Conservation (phyloP, 768 basidiomycete genomes). For the Chiua virens region DNA sequence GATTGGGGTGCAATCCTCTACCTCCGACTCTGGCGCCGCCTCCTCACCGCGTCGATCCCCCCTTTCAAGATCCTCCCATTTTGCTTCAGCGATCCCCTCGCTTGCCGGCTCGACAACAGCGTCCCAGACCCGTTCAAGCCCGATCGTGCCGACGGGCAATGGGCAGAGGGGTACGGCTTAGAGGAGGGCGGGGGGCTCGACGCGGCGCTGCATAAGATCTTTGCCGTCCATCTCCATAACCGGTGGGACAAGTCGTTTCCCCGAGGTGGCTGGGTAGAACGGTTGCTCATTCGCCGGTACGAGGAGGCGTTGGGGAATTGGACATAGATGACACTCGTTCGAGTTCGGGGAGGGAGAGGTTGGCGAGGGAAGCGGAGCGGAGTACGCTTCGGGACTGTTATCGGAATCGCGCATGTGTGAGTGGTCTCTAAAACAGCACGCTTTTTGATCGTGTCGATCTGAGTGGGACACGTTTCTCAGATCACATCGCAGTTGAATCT, state of each 20-base stretch:
- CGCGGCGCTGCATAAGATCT: constrained; percentile 63
- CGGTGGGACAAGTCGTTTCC: constrained; percentile 92
- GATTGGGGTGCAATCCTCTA: constrained; percentile 96
- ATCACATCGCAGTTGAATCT: no score
- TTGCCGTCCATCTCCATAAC: constrained; percentile 91
- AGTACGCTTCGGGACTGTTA: no score
- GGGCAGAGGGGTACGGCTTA: constrained; percentile 55
- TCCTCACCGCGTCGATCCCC: constrained; percentile 67
- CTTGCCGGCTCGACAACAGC: constrained; percentile 87
- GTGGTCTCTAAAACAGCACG: no score
- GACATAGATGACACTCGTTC: not conserved
- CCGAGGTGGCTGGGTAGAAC: constrained; percentile 79
- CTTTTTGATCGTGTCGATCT: no score
- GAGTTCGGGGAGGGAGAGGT: no score
- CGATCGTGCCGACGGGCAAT: constrained; percentile 52
- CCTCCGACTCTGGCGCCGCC: constrained; percentile 84
- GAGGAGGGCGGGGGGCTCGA: constrained; percentile 67
- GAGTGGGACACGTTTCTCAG: no score
- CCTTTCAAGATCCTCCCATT: constrained; percentile 94
- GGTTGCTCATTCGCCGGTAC: constrained; percentile 67
- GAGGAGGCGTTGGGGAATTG: constrained; percentile 36
- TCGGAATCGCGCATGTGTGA: no score
- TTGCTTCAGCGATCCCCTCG: constrained; percentile 90
- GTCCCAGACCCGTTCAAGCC: constrained; percentile 86
- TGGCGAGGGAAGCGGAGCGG: no score